Evolutionary conservation across 2,329 filamentous ascomycete species (phyloP), one percentile per base, ranked within the genome.

Genomic region (Calcarisporium arbuscula): DNA sequence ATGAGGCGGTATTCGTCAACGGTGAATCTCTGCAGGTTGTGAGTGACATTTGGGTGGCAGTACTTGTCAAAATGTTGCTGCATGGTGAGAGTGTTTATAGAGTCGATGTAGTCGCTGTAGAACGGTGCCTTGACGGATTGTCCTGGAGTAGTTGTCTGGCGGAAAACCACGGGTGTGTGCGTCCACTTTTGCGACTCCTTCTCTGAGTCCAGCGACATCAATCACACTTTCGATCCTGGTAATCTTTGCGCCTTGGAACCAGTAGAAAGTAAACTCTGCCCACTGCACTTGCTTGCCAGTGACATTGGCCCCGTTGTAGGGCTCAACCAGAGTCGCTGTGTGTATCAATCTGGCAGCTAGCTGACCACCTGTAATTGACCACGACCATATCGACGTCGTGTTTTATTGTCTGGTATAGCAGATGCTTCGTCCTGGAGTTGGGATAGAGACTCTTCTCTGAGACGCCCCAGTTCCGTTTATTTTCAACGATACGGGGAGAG

Each of bases 61-160:
- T 49, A 56, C 0, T 21, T 32, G 1, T 47, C 40, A 14, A 61
- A 52, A 11, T 46, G 36, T 3, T 36, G 21, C 18, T 29, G 35
- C 48, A 51, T 46, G 4, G 50, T 50, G 18, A 44, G 47, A 15
- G 36, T 40, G 37, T 60, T 60, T 42, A 62, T 57, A 41, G 49
- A 48, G 12, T 38, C 33, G 25, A 60, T 48, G 40, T 61, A 61
- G 3, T 35, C 40, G 8, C 41, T 38, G 37, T 61, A 61, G n/a
- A 33, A 42, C 12, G 11, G 10, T 25, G 10, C 5, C 3, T 25
- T 25, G 22, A 10, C 22, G 10, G 14, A 10, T 14, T 14, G 10
- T 10, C 14, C 22, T 25, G 22, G 22, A 9, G 22, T 25, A 9
- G 10, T 25, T 25, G 10, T 14, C 14, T 25, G 22, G 10, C 14